phyloP scores from a whole-genome alignment of 2,329 filamentous ascomycete species.

The Diaporthe aspalathi region DNA sequence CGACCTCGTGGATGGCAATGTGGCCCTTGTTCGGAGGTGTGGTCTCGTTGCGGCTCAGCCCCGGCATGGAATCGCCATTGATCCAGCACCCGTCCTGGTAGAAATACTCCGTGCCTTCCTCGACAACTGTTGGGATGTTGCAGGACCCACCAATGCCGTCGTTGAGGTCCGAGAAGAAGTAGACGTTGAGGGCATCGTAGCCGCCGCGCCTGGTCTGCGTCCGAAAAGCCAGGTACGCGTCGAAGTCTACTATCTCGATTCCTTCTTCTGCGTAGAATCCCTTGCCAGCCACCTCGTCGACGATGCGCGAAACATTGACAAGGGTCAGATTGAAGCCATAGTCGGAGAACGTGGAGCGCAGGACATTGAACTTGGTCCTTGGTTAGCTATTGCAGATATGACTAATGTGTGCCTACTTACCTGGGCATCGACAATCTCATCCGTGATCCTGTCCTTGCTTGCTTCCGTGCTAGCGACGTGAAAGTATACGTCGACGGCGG shows the following conservation, averaged over 20 bases:
- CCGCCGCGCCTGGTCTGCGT: slow-evolving; percentile 7
- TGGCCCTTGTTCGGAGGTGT: slow-evolving; percentile 50
- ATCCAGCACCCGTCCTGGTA: slow-evolving; percentile 28
- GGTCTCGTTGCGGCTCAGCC: slow-evolving; percentile 9
- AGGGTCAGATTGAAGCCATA: slow-evolving; percentile 17
- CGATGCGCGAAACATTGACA: slow-evolving; percentile 13
- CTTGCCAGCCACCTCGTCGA: slow-evolving; percentile 19
- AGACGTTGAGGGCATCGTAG: slow-evolving; percentile 30
- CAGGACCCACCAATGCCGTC: slow-evolving; percentile 5
- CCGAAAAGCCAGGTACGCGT: slow-evolving; percentile 14
- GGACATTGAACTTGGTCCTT: slow-evolving; percentile 1
- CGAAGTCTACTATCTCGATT: slow-evolving; percentile 3
- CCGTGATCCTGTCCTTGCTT: slow-evolving; percentile 21
- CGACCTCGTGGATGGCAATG: slow-evolving; percentile 59
- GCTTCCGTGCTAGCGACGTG: slow-evolving; percentile 27
- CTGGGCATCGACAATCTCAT: slow-evolving; percentile 12
- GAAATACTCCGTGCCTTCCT: slow-evolving; percentile 11
- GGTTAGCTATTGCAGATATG: not conserved
- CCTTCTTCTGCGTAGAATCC: slow-evolving; percentile 16
- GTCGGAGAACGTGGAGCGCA: not conserved
- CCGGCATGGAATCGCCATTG: slow-evolving; percentile 17
- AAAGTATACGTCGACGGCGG: slow-evolving; percentile 28
- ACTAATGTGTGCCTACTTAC: not conserved
- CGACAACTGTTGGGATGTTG: not conserved
- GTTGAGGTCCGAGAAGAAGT: slow-evolving; percentile 23